phyloP scores from a whole-genome alignment of 2,329 filamentous ascomycete species.

The Ophiocordyceps camponoti-rufipedis region DNA sequence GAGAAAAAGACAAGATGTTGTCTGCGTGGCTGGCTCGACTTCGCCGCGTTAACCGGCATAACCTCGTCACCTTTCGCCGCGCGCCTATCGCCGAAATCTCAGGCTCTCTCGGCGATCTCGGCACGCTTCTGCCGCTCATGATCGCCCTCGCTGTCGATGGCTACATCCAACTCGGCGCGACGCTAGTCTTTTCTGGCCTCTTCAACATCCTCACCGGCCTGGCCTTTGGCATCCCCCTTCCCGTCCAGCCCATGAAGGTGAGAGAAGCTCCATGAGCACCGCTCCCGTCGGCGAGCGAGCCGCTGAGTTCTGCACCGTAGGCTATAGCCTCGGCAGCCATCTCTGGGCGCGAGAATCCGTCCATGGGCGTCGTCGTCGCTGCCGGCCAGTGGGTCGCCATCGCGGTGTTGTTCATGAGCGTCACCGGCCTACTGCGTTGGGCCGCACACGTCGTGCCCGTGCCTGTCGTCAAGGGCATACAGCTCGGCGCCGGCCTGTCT shows the following conservation, averaged over 20 bases:
- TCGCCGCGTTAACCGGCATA: conserved; percentile 22
- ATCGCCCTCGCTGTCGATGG: conserved; percentile 64
- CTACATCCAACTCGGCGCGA: conserved; percentile 67
- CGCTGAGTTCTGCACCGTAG: conserved; percentile 11
- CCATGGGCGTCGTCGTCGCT: conserved; percentile 48
- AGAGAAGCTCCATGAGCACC: background rate
- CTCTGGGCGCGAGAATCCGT: conserved; percentile 35
- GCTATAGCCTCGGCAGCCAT: conserved; percentile 89
- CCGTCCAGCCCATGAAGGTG: conserved; percentile 74
- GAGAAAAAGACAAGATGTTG: conserved; percentile 4
- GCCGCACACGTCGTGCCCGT: conserved; percentile 61
- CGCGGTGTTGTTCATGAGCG: conserved; percentile 57
- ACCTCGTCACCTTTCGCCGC: conserved; percentile 26
- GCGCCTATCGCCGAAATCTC: conserved; percentile 56
- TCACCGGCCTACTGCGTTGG: conserved; percentile 61
- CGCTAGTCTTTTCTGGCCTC: conserved; percentile 72
- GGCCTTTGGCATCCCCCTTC: conserved; percentile 73
- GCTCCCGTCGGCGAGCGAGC: background rate
- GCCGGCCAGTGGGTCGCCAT: conserved; percentile 57
- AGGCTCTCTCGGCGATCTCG: conserved; percentile 72
- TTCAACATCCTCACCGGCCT: conserved; percentile 73
- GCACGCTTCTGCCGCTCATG: conserved; percentile 76
- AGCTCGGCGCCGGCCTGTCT: conserved; percentile 76
- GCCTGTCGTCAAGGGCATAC: conserved; percentile 85
- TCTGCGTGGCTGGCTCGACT: conserved; percentile 11